Conservation (phyloP, 2,329 filamentous ascomycete genomes). For the Lasiodiplodia sp. region DNA sequence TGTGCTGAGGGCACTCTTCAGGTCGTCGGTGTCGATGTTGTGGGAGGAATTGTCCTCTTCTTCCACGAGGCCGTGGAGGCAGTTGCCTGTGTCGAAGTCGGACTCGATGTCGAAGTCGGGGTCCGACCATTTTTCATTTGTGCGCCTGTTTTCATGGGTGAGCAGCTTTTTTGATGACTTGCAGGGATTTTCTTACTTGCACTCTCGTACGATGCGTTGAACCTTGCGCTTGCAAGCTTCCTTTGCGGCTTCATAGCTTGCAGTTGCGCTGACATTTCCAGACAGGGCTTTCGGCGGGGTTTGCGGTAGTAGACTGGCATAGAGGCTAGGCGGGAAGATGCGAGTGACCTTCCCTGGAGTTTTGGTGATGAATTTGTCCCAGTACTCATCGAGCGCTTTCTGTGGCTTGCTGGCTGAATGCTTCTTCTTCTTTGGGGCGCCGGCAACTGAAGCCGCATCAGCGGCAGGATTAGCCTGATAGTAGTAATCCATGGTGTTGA, state of each 20-base stretch:
- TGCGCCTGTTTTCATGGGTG: constrained; percentile 47
- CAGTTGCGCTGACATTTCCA: constrained; percentile 67
- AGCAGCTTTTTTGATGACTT: not conserved
- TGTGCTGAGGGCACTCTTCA: constrained; percentile 1
- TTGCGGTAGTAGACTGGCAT: constrained; percentile 66
- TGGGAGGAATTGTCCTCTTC: not conserved
- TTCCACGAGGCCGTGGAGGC: constrained; percentile 25
- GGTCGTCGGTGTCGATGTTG: not conserved
- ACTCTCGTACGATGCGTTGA: constrained; percentile 66
- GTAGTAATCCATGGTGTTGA: not conserved
- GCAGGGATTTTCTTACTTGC: constrained; percentile 51
- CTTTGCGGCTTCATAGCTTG: constrained; percentile 76
- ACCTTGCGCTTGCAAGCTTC: constrained; percentile 70
- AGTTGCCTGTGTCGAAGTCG: constrained; percentile 63
- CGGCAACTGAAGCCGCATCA: not conserved
- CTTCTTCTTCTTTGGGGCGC: not conserved
- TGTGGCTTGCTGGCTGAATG: constrained; percentile 60
- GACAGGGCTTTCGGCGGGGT: constrained; percentile 60
- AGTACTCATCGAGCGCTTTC: constrained; percentile 74
- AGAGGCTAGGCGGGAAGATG: constrained; percentile 72
- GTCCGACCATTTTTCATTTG: constrained; percentile 87
- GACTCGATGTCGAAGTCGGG: constrained; percentile 86
- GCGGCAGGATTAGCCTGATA: not conserved
- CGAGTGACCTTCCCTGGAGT: constrained; percentile 75
- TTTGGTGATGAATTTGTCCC: constrained; percentile 72